Conservation (phyloP, 768 basidiomycete species). For the Lyophyllum atratum region DNA sequence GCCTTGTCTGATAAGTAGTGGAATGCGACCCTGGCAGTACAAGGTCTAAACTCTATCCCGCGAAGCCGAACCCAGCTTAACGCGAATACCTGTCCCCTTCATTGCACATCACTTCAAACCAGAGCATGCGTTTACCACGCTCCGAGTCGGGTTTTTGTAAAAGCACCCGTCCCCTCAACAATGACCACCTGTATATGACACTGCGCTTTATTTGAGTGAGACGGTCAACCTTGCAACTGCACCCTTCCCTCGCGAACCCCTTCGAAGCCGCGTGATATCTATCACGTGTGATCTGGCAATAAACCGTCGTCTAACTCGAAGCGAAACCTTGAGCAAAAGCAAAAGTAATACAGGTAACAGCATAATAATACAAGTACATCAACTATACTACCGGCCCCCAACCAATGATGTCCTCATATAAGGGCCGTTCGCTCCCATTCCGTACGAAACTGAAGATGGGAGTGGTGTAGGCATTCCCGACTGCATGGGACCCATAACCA, state of each 20-base stretch:
- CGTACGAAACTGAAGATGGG: conserved; percentile 54
- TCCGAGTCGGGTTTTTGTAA: background rate
- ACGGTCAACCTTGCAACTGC: background rate
- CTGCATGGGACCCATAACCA: conserved; percentile 52
- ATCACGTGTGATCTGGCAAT: background rate
- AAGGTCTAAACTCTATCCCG: background rate
- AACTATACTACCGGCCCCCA: conserved; percentile 42
- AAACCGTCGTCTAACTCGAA: background rate
- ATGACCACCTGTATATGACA: background rate
- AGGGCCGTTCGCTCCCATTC: conserved; percentile 58
- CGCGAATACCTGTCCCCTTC: background rate
- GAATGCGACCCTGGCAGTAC: background rate
- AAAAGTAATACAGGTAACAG: conserved; percentile 15
- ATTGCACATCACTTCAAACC: no score
- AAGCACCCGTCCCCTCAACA: background rate
- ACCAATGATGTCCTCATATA: conserved; percentile 69
- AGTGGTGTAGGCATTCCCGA: conserved; percentile 46
- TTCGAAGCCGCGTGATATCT: background rate
- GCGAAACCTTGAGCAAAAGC: background rate
- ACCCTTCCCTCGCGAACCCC: background rate
- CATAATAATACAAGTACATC: conserved; percentile 24
- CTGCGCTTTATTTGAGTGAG: background rate
- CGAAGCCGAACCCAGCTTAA: background rate
- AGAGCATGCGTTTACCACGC: background rate
- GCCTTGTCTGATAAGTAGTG: background rate